Percentiles rank a stretch among this genome's conserved stretches.
Conservation (phyloP, 495 filamentous ascomycete genomes). For the Friedmanniomyces endolithicus region DNA sequence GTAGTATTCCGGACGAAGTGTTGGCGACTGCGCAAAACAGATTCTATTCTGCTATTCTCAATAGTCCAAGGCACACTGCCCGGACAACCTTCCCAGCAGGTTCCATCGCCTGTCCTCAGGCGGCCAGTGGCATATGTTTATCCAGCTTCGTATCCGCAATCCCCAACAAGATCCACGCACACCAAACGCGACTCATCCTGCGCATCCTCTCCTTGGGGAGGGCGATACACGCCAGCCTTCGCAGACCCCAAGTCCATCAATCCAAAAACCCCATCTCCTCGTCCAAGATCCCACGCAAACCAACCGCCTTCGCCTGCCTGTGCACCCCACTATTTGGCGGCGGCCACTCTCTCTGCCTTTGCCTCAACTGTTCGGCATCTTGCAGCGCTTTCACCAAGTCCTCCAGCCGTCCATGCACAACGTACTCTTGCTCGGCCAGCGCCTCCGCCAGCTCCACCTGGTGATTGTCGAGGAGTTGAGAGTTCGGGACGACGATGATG, state of each 20-base stretch:
- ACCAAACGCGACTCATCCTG: too few species aligned
- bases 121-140: too few species aligned
- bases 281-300: constrained; percentile 41
- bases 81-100: too few species aligned
- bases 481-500: constrained; percentile 79
- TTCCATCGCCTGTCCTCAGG: too few species aligned
- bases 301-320: constrained; percentile 22
- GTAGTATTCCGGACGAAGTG: too few species aligned
- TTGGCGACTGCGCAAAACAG: too few species aligned
- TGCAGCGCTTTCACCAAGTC: constrained; percentile 35
- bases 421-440: constrained; percentile 55
- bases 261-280: constrained; percentile 49
- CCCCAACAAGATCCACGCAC: too few species aligned
- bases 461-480: constrained; percentile 73
- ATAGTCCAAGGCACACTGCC: too few species aligned
- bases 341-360: constrained; percentile 36
- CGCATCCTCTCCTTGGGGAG: too few species aligned
- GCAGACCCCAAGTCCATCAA: constrained; percentile 25
- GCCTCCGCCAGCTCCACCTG: constrained; percentile 74
- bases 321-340: constrained; percentile 34
- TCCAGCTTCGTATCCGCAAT: too few species aligned
- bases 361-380: constrained; percentile 34
- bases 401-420: constrained; percentile 53
- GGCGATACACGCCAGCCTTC: too few species aligned
- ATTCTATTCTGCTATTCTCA: too few species aligned